Conservation (phyloP, 139 green algal genomes). For the Auxenochlorella protothecoides region DNA sequence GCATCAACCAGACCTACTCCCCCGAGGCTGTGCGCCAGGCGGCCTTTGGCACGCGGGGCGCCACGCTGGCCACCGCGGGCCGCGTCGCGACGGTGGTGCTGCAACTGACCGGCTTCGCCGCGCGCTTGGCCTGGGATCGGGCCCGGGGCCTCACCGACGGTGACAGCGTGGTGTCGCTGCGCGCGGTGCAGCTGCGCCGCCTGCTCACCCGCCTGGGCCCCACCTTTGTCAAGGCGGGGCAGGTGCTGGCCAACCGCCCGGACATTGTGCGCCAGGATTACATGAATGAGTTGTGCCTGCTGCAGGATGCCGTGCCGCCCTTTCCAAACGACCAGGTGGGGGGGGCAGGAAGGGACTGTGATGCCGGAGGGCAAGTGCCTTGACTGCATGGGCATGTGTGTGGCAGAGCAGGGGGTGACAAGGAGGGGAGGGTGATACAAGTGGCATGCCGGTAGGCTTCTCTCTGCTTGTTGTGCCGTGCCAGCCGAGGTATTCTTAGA, state of each 20-base stretch:
- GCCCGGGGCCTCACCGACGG: constrained; percentile 5
- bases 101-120: constrained; percentile 2
- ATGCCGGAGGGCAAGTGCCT: neutral
- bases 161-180: constrained; percentile 33
- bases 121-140: constrained; percentile 14
- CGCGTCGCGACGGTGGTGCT: too few relatives aligned
- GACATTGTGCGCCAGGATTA: constrained; percentile 97
- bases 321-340: constrained; percentile 59
- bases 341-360: neutral
- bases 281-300: constrained; percentile 95
- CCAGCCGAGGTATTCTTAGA: neutral
- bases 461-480: neutral
- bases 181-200: constrained; percentile 75
- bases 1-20: constrained; percentile 29
- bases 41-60: constrained; percentile 6
- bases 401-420: too few relatives aligned
- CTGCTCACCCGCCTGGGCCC: constrained; percentile 81
- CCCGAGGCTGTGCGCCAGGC: constrained; percentile 24
- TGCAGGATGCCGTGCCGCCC: constrained; percentile 84
- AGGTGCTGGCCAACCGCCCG: constrained; percentile 94
- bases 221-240: constrained; percentile 96
- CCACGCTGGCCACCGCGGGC: neutral
- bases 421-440: too few relatives aligned
- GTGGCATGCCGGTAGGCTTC: too few relatives aligned
- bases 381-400: too few relatives aligned